These are phyloP conservation scores for Pseudogymnoascus sp. DNA, from an alignment of 2,329 filamentous ascomycete species.

Conservation along the genomic window DNA sequence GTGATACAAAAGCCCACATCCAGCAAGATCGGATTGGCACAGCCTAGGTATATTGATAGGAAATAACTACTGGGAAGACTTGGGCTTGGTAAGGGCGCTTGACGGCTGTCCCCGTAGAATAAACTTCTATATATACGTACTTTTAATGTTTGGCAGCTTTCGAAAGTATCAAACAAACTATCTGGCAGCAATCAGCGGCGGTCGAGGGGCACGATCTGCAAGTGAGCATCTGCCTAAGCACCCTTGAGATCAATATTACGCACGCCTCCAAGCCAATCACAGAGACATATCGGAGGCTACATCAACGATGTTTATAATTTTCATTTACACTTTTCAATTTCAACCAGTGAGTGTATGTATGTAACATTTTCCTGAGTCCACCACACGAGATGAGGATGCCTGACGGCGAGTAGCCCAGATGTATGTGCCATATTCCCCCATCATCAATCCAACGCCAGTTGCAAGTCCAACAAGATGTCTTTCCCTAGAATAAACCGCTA, in stretches of 20 bases:
- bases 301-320: not conserved
- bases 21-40: slow-evolving; percentile 23
- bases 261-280: not conserved
- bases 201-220: not conserved
- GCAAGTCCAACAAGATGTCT: slow-evolving; percentile 5
- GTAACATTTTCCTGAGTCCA: slow-evolving; percentile 6
- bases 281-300: not conserved
- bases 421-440: slow-evolving; percentile 1
- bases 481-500: slow-evolving; percentile 8
- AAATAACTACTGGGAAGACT: slow-evolving; percentile 28
- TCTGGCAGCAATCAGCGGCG: not conserved
- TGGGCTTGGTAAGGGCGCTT: slow-evolving; percentile 24
- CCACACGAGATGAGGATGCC: slow-evolving; percentile 2
- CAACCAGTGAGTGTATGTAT: slow-evolving; percentile 7
- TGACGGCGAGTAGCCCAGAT: slow-evolving; percentile 2
- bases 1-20: slow-evolving; percentile 1
- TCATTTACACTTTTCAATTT: slow-evolving; percentile 9
- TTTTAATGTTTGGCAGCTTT: not conserved
- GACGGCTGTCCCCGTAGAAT: not conserved
- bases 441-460: slow-evolving; percentile 6
- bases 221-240: not conserved
- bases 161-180: not conserved
- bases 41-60: slow-evolving; percentile 21
- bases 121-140: not conserved
- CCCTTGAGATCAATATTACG: not conserved